Evolutionary conservation across 2,329 filamentous ascomycete species (phyloP), one percentile per base, ranked within the genome.

Genomic region (Neopestalotiopsis sp.): DNA sequence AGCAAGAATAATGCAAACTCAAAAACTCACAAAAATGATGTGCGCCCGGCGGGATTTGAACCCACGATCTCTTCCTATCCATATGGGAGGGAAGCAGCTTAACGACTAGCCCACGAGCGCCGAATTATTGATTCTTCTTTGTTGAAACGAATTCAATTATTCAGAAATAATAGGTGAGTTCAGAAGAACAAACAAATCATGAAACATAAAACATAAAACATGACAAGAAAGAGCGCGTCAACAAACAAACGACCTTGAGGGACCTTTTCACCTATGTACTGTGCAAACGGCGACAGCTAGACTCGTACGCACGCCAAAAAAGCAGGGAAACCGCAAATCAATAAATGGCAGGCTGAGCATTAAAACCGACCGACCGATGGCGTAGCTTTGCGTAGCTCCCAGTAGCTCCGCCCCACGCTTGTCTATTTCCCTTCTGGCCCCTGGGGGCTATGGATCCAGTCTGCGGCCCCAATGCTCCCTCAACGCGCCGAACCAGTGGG

Each of bases 31-130:
- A 61, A 67, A 58, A 67, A 66, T 67, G 68, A 65, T 61, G 17
- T 78, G 75, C 76, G 71, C 58, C 73, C 67, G 69, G 74, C 75
- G 74, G 74, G 76, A 77, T 73, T 78, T 74, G 76, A 75, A 78
- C 76, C 74, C 76, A 67, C 34, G 66, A 38, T 63, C 45, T 63
- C 53, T 59, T 59, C 56, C 59, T 61, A 28, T 30, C 30, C 13
- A 10, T 28, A 28, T 73, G 75, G 75, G 74, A 74, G 74, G 71
- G 74, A 73, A 76, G 71, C 68, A 70, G 73, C 74, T 74, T 77
- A 74, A 78, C 76, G 77, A 73, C 76, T 77, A 74, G 75, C 73
- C 70, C 68, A 76, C 65, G 65, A 71, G 72, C 71, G 49, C 61
- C 12, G 24, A 24, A 17, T 32, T 20, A 24, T 34, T 14, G 53